Base-by-base conservation (phyloP, 2,329 filamentous ascomycete species). In the Metarhizium anisopliae region DNA sequence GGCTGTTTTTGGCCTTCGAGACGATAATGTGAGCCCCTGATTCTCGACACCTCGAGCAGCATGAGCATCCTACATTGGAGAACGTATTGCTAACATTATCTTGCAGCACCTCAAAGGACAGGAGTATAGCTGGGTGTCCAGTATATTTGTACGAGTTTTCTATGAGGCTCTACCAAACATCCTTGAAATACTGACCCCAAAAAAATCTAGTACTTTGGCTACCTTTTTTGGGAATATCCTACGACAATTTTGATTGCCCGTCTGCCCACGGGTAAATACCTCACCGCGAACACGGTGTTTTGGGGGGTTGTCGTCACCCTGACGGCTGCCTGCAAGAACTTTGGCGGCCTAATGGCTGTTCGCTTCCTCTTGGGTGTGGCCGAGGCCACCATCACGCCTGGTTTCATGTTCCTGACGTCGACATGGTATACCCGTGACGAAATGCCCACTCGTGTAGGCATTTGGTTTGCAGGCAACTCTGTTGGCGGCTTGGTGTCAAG, bases 401-500 rank as follows among this genome's bases (percentile, higher is more conserved):
- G 73, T 1, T 77, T 81, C 54, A 77, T 81, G 67, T 74, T 79
- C 59, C 70, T 82, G 59, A 80, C 77, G 0, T 73, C 73, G 3
- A 78, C 75, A 7, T 81, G 77, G 77, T 82, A 80, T 58, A 79
- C 61, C 20, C 62, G 62, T n/a, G 61, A 62, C 7, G 63, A 65
- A 45, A 79, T 81, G 59, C 79, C 80, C 1, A 68, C 69, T 4
- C 71, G 80, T 3, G 79, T 78, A 0, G 79, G 78, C 4, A 72
- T 82, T 29, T 84, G 80, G 80, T 83, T 81, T 57, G 69, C 76
- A 0, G 77, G 77, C 4, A 79, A 79, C 59, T 72, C 74, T 1
- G 68, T 77, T 16, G 77, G 77, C 6, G 77, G 76, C 6, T 64
- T 80, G 57, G 56, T 74, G 2, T 74, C 77, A 2, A 78, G 75